phyloP scores from a whole-genome alignment of 2,329 filamentous ascomycete species.

The Fusarium subglutinans region DNA sequence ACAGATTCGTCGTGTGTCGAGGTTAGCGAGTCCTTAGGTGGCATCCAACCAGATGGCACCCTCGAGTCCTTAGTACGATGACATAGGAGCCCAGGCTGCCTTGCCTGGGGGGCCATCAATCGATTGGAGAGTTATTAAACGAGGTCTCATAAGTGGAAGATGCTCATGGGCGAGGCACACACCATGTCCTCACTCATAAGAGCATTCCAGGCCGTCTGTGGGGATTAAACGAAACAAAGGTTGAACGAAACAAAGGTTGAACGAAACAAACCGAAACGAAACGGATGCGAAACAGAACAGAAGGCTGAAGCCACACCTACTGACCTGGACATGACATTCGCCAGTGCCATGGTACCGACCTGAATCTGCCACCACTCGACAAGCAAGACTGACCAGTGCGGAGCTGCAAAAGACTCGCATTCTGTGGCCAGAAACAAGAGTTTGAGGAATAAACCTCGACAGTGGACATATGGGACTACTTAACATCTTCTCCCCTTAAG shows the following conservation, averaged over 20 bases:
- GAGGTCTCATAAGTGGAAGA: neutral
- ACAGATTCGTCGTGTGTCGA: neutral
- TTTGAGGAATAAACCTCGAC: neutral
- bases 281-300: neutral
- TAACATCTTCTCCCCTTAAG: neutral
- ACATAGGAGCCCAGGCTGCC: neutral
- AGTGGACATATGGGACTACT: slow-evolving; percentile 1
- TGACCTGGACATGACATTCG: neutral
- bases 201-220: neutral
- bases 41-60: neutral
- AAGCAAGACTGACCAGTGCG: neutral
- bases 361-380: neutral
- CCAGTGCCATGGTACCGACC: neutral
- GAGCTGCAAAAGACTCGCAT: neutral
- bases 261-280: neutral
- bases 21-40: neutral
- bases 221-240: neutral
- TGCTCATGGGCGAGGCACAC: neutral
- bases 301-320: neutral
- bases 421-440: neutral
- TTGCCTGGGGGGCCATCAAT: neutral
- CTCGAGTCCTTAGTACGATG: neutral
- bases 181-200: neutral
- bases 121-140: neutral
- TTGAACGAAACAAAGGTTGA: neutral